Percentiles rank a stretch among this genome's conserved stretches.
Evolutionary conservation across 176 grass and related monocot species (phyloP).

Genomic region (Triticum aestivum): IWGSC_CS_RefSeq_v2.1 NC_057805.1:9691341-9691840

Average conservation of each 20-base stretch:
- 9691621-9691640: neutral
- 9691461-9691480: conserved; percentile 4
- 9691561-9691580: neutral
- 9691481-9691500: conserved; percentile 4
- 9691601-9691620: neutral
- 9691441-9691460: conserved; percentile 17
- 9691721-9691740: neutral
- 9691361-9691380: conserved; percentile 52
- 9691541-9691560: neutral
- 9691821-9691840: conserved; percentile 5
- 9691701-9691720: neutral
- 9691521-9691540: neutral
- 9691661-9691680: neutral
- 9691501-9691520: neutral
- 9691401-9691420: conserved; percentile 89
- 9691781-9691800: neutral
- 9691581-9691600: conserved; percentile 1
- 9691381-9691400: conserved; percentile 54
- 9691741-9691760: neutral
- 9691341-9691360: conserved; percentile 61
- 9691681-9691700: neutral
- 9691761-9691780: neutral
- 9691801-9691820: neutral
- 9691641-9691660: neutral
- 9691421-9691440: conserved; percentile 68